A percentile compares a stretch with the other conserved stretches of the same genome.
These are phyloP conservation scores for Boletus vinaceobasis DNA, from an alignment of 768 basidiomycete species.

Conservation along the genomic window DNA sequence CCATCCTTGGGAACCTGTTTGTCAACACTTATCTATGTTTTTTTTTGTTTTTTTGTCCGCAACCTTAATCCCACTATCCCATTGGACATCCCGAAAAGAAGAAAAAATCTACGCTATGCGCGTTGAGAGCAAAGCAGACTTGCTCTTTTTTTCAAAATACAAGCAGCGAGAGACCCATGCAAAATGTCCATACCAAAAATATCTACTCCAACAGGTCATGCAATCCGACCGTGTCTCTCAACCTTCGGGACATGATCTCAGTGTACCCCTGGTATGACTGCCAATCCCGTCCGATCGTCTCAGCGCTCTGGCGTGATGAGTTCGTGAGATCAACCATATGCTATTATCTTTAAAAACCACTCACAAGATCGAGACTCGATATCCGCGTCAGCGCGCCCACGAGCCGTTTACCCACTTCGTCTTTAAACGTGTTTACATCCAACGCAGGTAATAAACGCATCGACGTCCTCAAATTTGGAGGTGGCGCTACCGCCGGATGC, in stretches of 20 bases:
- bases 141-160: not conserved
- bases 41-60: not conserved
- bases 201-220: conserved; percentile 38
- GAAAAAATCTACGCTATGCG: not conserved
- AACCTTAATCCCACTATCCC: not conserved
- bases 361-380: conserved; percentile 48
- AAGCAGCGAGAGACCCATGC: not conserved
- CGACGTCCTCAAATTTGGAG: conserved; percentile 39
- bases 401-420: conserved; percentile 54
- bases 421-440: conserved; percentile 56
- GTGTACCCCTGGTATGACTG: conserved; percentile 67
- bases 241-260: conserved; percentile 68
- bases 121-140: not conserved
- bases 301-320: conserved; percentile 33
- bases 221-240: conserved; percentile 62
- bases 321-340: conserved; percentile 7
- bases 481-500: conserved; percentile 1
- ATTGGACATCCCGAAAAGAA: not conserved
- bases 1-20: not conserved
- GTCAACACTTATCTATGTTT: conserved; percentile 6
- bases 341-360: conserved; percentile 12
- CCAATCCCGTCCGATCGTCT: conserved; percentile 50
- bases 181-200: not conserved
- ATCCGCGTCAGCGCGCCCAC: conserved; percentile 54
- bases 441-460: conserved; percentile 57